Evolutionary conservation across 2,329 filamentous ascomycete genomes (phyloP).

Genomic region (Venturia carpophila): DNA sequence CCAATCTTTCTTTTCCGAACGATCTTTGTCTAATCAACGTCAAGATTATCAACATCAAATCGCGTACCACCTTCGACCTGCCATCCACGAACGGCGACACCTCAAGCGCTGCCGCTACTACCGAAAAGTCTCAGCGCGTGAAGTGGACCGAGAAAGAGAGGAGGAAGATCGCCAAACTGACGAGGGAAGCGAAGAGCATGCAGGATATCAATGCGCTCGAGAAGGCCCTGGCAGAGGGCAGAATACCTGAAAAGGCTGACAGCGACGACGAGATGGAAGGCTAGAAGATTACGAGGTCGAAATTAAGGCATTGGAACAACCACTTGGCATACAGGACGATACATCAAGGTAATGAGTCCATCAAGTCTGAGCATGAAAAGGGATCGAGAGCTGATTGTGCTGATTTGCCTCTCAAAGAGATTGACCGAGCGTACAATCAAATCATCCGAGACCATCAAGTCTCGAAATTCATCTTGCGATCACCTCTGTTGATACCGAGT

Average conservation of each 20-base stretch:
- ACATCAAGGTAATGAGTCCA: not conserved
- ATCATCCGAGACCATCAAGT: not conserved
- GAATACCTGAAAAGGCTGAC: slow-evolving; percentile 60
- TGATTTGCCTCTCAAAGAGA: not conserved
- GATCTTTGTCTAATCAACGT: not conserved
- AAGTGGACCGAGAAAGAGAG: slow-evolving; percentile 85
- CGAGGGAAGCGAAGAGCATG: slow-evolving; percentile 79
- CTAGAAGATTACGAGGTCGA: not conserved
- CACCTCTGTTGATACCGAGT: not conserved
- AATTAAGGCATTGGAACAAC: not conserved
- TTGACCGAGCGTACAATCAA: not conserved
- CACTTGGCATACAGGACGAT: not conserved
- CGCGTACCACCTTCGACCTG: slow-evolving; percentile 57
- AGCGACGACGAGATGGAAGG: slow-evolving; percentile 17
- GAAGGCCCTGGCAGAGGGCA: slow-evolving; percentile 83
- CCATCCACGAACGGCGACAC: slow-evolving; percentile 34
- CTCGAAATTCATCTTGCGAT: not conserved
- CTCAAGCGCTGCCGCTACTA: slow-evolving; percentile 28
- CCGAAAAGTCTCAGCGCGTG: slow-evolving; percentile 36
- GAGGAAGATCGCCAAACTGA: slow-evolving; percentile 75
- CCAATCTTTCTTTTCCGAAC: slow-evolving; percentile 17
- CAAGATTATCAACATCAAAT: slow-evolving; percentile 77
- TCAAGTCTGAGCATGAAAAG: not conserved
- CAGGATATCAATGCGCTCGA: slow-evolving; percentile 86
- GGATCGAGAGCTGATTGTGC: not conserved